Base-by-base conservation (phyloP, 2,329 filamentous ascomycete species). In the Lecanicillium sp. region DNA sequence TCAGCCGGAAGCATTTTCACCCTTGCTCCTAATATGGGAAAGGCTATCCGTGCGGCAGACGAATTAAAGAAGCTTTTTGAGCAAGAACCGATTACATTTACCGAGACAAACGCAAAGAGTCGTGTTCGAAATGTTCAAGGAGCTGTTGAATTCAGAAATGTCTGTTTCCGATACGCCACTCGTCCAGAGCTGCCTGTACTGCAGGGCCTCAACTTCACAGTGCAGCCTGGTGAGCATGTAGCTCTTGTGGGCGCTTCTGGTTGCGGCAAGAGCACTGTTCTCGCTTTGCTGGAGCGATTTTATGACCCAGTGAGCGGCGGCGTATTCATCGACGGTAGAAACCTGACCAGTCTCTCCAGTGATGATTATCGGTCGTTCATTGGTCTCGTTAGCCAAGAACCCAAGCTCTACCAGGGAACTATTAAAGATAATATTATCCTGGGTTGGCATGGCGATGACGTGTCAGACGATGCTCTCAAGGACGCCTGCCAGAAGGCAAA, bases 131-230 rank as follows among this genome's bases (percentile, higher is more conserved):
- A 72, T 2, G 75, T 91, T 20, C 79, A 93, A 17, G 91, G 90
- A 21, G 77, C 76, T 12, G 79, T 98, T 53, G 90, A 97, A 63
- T 95, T 98, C 71, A 81, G 86, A 15, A 83, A 94, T 55, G 90
- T 97, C 2, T 89, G 95, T 63, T 97, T 96, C 77, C 81, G 89
- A 35, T 98, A 97, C 60, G 90, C 91, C 0, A 95, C 89, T 0
- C 81, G 93, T 1, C 87, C 88, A 0, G 89, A 95, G 56, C 88
- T 94, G 57, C 87, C 89, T n/a, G 89, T 97, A 0, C 81, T 97
- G 3, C 85, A 88, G 21, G 91, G 90, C 0, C 73, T 96, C 10
- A 84, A 91, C 64, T 73, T 91, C 6, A 72, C 70, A 12, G 79
- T 91, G 33, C 79, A 82, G 21, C 86, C 87, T 0, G 88, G 87